A percentile compares a stretch with the other conserved stretches of the same genome.
These are phyloP conservation scores for Oryza coarctata DNA, from an alignment of 176 grass and related monocot genomes.

Conservation along the genomic window DNA sequence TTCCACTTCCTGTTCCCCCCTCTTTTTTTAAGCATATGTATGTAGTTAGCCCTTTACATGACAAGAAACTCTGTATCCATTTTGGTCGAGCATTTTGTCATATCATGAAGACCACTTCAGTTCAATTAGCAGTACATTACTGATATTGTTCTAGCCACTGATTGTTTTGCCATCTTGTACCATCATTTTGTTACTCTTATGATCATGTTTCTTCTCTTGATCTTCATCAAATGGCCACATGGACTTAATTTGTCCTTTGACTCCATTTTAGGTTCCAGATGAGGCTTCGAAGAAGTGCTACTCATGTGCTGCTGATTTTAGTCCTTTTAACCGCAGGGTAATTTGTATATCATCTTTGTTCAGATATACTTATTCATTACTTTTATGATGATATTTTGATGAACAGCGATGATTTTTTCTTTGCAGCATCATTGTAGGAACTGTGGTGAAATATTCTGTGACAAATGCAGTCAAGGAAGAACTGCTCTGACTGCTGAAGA, in stretches of 20 bases:
- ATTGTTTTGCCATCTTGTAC: neutral
- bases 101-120: neutral
- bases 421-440: conserved; percentile 97
- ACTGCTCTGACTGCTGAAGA: conserved; percentile 87
- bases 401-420: neutral
- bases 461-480: conserved; percentile 96
- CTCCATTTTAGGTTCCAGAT: conserved; percentile 74
- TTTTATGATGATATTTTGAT: conserved; percentile 16
- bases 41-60: neutral
- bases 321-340: conserved; percentile 87
- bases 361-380: conserved; percentile 10
- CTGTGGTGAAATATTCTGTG: conserved; percentile 98
- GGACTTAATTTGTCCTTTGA: conserved; percentile 4
- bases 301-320: conserved; percentile 82
- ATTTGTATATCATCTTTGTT: conserved; percentile 31
- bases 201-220: conserved; percentile 1
- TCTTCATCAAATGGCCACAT: neutral
- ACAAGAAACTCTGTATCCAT: neutral
- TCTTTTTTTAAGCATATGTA: neutral
- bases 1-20: neutral
- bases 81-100: conserved; percentile 10
- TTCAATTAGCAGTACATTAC: neutral
- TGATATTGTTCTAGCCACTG: neutral
- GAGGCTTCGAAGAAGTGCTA: conserved; percentile 83
- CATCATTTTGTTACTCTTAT: conserved; percentile 3